Evolutionary conservation across 768 basidiomycete genomes (phyloP).

Genomic region (Podaxis mareebaensis): DNA sequence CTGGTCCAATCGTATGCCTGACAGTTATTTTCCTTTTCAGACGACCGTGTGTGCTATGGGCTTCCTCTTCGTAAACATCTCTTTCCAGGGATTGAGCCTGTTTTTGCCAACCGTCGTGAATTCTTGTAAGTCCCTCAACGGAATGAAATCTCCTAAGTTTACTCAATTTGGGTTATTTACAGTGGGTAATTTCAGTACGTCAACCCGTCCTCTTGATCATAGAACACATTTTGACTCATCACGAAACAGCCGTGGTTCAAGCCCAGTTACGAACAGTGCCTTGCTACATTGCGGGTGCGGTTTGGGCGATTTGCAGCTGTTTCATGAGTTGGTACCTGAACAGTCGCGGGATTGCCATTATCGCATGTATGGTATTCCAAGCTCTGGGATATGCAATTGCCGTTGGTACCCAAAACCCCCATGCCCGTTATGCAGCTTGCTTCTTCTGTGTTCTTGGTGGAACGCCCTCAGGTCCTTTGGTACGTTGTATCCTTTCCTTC

Average conservation of each 20-base stretch:
- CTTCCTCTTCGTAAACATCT: slow-evolving; percentile 40
- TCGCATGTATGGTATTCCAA: slow-evolving; percentile 36
- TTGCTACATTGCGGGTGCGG: slow-evolving; percentile 41
- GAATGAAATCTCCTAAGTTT: not conserved
- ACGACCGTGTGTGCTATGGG: slow-evolving; percentile 31
- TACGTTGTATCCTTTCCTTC: slow-evolving; percentile 7
- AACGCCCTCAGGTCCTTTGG: slow-evolving; percentile 38
- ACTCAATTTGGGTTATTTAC: not conserved
- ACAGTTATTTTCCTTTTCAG: slow-evolving; percentile 17
- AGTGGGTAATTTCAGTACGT: slow-evolving; percentile 40
- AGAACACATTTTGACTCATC: not conserved
- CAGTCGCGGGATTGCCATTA: slow-evolving; percentile 35
- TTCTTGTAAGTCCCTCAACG: slow-evolving; percentile 32
- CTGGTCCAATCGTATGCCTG: not conserved
- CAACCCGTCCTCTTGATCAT: not conserved
- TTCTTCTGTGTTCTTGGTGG: slow-evolving; percentile 44
- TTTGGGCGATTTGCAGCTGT: slow-evolving; percentile 37
- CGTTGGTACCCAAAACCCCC: slow-evolving; percentile 39
- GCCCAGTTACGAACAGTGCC: slow-evolving; percentile 52
- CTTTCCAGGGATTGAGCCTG: slow-evolving; percentile 44
- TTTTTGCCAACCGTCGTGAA: slow-evolving; percentile 49
- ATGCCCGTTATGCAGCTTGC: slow-evolving; percentile 49
- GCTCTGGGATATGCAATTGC: slow-evolving; percentile 47
- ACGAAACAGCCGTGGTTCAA: slow-evolving; percentile 39
- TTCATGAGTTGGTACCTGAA: slow-evolving; percentile 39